Base-by-base conservation (phyloP, 352 stramenopile genomes). In the Aphanomyces stellatus region DNA sequence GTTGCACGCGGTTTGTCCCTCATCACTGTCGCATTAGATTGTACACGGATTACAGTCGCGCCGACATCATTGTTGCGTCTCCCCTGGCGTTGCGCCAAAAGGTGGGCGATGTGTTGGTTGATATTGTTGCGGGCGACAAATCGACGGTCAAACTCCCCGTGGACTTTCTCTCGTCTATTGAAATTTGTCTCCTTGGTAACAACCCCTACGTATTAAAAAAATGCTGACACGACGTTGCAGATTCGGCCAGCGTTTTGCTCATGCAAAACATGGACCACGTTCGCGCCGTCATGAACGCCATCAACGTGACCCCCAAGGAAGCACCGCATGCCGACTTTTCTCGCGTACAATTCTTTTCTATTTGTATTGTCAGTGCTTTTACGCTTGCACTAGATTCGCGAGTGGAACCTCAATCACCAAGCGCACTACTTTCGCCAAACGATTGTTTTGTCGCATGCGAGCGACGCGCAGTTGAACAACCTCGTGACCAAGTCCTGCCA, bases 251-350 rank as follows among this genome's bases (percentile, higher is more conserved):
- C 69, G 69, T 92, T 4, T 77, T 92, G 66, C 59, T 82, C 0
- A 92, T 92, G 84, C 84, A 92, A 66, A 92, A 92, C 69, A 66
- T 92, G 30, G 84, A 92, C 24, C 84, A 92, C 62, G 46, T 92
- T 55, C 84, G 81, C 0, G 72, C 76, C 19, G 74, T 92, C 5
- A 56, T 92, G 35, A 79, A 77, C 11, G 80, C 82, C 0, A 70
- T 80, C 5, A 92, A 92, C 51, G 57, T 86, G 7, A 80, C 78
- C 61, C 82, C 82, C 2, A 85, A 83, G 49, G 80, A 90, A 64
- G 84, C 84, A 0, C 84, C 80, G 3, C 64, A 87, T 42, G 84
- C 84, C 15, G 84, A 92, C 61, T 92, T 92, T 72, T 74, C 76
- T 15, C 80, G 84, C 40, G 71, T 62, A 51, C 40, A 30, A 41